A percentile compares a stretch with the other conserved stretches of the same genome.
These are phyloP conservation scores for Elsinoe batatas DNA, from an alignment of 2,329 filamentous ascomycete genomes.

Conservation along the genomic window DNA sequence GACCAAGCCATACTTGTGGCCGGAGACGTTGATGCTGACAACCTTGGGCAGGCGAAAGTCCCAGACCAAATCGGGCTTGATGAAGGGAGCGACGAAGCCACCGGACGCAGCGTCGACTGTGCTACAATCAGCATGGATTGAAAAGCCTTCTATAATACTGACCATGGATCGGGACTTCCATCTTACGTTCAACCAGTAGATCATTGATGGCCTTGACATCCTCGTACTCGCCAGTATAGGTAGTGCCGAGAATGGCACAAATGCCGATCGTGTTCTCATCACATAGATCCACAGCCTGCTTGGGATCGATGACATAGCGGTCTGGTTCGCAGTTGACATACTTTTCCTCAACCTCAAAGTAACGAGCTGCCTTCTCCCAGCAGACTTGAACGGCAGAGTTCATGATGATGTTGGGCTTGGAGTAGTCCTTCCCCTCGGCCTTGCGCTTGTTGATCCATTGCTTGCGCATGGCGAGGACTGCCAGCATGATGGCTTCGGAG, in stretches of 20 bases:
- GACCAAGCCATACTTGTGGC: slow-evolving; percentile 73
- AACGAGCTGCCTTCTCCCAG: slow-evolving; percentile 68
- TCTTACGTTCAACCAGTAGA: slow-evolving; percentile 60
- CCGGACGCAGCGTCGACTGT: slow-evolving; percentile 79
- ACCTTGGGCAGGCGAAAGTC: slow-evolving; percentile 86
- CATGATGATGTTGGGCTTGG: slow-evolving; percentile 88
- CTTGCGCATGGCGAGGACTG: slow-evolving; percentile 85
- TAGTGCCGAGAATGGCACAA: slow-evolving; percentile 81
- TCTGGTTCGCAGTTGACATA: slow-evolving; percentile 55
- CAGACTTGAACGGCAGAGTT: slow-evolving; percentile 92
- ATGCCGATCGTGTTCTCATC: slow-evolving; percentile 79
- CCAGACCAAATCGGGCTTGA: slow-evolving; percentile 74
- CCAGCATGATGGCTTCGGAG: slow-evolving; percentile 79
- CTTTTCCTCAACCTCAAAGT: slow-evolving; percentile 75
- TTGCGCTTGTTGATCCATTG: slow-evolving; percentile 81
- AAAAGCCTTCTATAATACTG: background rate
- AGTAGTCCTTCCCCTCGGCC: slow-evolving; percentile 69
- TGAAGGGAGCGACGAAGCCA: slow-evolving; percentile 88
- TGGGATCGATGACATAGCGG: slow-evolving; percentile 54
- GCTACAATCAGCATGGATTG: background rate
- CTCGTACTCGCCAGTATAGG: slow-evolving; percentile 93
- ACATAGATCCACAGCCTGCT: slow-evolving; percentile 50
- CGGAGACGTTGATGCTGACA: slow-evolving; percentile 86
- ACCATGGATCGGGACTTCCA: slow-evolving; percentile 74
- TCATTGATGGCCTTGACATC: slow-evolving; percentile 90